Evolutionary conservation across 352 stramenopile genomes (phyloP).

Genomic region (Phytophthora fragariaefolia): DNA sequence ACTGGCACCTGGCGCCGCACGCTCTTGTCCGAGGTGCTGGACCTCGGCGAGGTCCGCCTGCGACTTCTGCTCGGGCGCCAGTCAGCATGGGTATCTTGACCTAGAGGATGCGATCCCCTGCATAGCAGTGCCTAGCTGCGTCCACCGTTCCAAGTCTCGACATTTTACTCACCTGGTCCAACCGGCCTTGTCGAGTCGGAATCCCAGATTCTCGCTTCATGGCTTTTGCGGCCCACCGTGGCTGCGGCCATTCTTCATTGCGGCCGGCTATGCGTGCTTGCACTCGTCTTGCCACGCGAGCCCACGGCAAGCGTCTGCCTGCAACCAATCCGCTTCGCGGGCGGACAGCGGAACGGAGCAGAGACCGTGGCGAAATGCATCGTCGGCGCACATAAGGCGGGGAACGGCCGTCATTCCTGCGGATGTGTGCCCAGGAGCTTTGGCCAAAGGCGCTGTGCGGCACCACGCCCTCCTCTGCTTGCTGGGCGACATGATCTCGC

Average conservation of each 20-base stretch:
- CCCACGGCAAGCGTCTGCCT: conserved; percentile 12
- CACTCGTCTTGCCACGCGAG: conserved; percentile 15
- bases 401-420: conserved; percentile 22
- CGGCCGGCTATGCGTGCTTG: conserved; percentile 15
- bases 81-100: too few relatives aligned
- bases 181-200: too few relatives aligned
- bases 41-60: too few relatives aligned
- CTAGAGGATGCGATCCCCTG: too few relatives aligned
- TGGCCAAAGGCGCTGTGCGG: conserved; percentile 10
- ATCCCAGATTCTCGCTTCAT: background rate
- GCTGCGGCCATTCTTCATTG: background rate
- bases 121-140: too few relatives aligned
- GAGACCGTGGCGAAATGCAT: conserved; percentile 16
- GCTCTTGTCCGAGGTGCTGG: too few relatives aligned
- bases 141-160: too few relatives aligned
- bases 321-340: conserved; percentile 15
- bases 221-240: too few relatives aligned
- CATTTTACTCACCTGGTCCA: too few relatives aligned
- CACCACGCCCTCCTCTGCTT: conserved; percentile 13
- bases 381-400: conserved; percentile 27
- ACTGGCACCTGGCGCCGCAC: too few relatives aligned
- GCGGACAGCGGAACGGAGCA: conserved; percentile 29
- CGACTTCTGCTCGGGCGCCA: too few relatives aligned
- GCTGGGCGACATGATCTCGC: conserved; percentile 13
- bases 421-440: conserved; percentile 5